Evolutionary conservation across 2,329 filamentous ascomycete species (phyloP).

Genomic region (Calonectria ilicicola): DNA sequence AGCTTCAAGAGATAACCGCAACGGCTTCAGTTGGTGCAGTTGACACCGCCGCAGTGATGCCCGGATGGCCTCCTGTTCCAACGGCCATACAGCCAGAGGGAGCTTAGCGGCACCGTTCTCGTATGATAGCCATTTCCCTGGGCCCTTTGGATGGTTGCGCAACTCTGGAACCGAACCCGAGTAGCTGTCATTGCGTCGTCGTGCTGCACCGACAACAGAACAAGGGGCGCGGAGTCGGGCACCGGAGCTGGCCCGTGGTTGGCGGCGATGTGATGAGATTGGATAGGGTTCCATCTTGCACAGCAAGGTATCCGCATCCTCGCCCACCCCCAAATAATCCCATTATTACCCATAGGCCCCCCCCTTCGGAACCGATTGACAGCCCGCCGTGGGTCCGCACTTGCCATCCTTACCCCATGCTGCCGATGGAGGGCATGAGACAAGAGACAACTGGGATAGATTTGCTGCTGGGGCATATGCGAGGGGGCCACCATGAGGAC

Average conservation of each 20-base stretch:
- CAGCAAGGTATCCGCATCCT: neutral
- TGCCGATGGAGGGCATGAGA: constrained; percentile 20
- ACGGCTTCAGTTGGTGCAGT: neutral
- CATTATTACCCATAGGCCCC: neutral
- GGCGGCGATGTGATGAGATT: constrained; percentile 21
- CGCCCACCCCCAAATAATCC: neutral
- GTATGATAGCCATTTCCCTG: neutral
- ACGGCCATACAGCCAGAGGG: neutral
- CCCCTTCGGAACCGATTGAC: constrained; percentile 27
- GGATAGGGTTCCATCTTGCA: constrained; percentile 1
- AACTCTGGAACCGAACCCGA: neutral
- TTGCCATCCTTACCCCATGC: constrained; percentile 9
- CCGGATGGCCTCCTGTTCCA: neutral
- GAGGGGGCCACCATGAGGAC: neutral
- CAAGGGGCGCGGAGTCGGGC: constrained; percentile 14
- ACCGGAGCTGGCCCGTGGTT: constrained; percentile 15
- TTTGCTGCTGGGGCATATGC: neutral
- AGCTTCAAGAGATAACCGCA: neutral
- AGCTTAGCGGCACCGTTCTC: neutral
- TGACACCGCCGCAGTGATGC: neutral
- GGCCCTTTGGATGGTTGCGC: neutral
- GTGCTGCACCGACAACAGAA: neutral
- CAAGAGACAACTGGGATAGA: constrained; percentile 27
- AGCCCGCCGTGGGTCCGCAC: constrained; percentile 28
- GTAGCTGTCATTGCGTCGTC: constrained; percentile 22